A percentile compares a stretch with the other conserved stretches of the same genome.
These are phyloP conservation scores for Nicotiana sylvestris DNA, from an alignment of 257 asterid genomes.

Conservation along the genomic window DNA sequence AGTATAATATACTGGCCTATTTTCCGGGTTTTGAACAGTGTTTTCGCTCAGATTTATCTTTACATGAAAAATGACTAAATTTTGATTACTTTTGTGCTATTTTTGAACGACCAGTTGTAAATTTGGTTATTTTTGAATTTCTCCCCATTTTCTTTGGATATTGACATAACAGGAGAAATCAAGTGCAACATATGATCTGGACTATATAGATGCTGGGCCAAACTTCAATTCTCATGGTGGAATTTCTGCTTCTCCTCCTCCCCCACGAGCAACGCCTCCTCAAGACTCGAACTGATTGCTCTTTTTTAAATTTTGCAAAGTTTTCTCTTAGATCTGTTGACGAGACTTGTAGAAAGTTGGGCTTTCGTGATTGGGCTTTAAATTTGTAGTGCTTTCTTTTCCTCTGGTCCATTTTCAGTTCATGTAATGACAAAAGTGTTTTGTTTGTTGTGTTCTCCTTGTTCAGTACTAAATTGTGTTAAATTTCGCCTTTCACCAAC, in stretches of 20 bases:
- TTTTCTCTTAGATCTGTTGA: background rate
- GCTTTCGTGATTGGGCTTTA: background rate
- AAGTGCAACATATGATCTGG: slow-evolving; percentile 38
- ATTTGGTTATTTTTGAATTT: too few species aligned
- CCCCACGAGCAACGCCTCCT: background rate
- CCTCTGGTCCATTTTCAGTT: background rate
- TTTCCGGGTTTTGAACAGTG: too few species aligned
- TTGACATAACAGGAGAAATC: slow-evolving; percentile 26
- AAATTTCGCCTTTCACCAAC: background rate
- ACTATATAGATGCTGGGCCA: slow-evolving; percentile 52
- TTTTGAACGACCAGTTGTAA: too few species aligned
- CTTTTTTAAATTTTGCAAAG: background rate
- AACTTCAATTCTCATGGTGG: slow-evolving; percentile 34
- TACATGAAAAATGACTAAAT: too few species aligned
- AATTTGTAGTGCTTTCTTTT: background rate
- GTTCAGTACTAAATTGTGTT: background rate
- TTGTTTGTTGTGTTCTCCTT: background rate
- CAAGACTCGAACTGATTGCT: background rate
- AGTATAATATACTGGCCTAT: too few species aligned
- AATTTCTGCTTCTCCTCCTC: slow-evolving; percentile 18
- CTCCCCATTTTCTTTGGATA: background rate
- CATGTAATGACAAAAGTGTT: background rate
- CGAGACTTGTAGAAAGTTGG: background rate
- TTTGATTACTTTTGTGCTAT: too few species aligned
- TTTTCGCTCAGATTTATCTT: too few species aligned